These are phyloP conservation scores for Globisporangium recalcitrans DNA, from an alignment of 352 stramenopile genomes.

Conservation along the genomic window DNA sequence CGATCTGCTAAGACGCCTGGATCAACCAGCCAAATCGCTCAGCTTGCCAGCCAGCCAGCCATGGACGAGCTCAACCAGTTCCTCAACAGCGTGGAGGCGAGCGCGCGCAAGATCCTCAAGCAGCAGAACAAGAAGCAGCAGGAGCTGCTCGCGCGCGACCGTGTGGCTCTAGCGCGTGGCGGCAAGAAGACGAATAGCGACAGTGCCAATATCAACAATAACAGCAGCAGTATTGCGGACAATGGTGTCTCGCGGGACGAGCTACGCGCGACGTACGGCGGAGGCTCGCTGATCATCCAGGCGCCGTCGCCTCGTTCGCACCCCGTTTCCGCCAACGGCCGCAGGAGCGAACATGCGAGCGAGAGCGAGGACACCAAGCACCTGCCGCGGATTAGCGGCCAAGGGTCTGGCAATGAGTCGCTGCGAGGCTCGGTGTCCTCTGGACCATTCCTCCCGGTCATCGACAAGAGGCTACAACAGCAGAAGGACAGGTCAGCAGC, in stretches of 20 bases:
- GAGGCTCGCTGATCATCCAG: slow-evolving; percentile 46
- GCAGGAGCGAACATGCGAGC: slow-evolving; percentile 24
- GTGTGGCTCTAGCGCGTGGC: slow-evolving; percentile 28
- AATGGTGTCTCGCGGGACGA: slow-evolving; percentile 40
- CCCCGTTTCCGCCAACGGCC: slow-evolving; percentile 17
- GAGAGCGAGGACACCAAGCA: slow-evolving; percentile 9
- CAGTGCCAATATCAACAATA: background rate
- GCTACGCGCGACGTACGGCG: slow-evolving; percentile 51
- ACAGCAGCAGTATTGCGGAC: slow-evolving; percentile 14
- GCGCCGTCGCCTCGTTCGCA: slow-evolving; percentile 21
- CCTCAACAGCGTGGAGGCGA: slow-evolving; percentile 71
- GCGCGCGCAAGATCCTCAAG: slow-evolving; percentile 73
- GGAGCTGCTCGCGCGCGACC: slow-evolving; percentile 43
- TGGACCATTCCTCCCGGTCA: slow-evolving; percentile 25
- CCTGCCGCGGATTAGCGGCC: slow-evolving; percentile 1
- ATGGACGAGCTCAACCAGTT: slow-evolving; percentile 82
- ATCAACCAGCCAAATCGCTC: too few species aligned
- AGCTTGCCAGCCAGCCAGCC: too few species aligned
- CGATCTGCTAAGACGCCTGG: too few species aligned
- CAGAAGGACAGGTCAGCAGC: slow-evolving; percentile 4
- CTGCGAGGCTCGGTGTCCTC: background rate
- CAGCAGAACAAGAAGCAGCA: slow-evolving; percentile 77
- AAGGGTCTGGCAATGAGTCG: background rate
- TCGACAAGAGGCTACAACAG: slow-evolving; percentile 26
- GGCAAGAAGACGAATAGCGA: background rate